phyloP scores from a whole-genome alignment of 305 asterid species.

The Nicotiana rustica region DNA sequence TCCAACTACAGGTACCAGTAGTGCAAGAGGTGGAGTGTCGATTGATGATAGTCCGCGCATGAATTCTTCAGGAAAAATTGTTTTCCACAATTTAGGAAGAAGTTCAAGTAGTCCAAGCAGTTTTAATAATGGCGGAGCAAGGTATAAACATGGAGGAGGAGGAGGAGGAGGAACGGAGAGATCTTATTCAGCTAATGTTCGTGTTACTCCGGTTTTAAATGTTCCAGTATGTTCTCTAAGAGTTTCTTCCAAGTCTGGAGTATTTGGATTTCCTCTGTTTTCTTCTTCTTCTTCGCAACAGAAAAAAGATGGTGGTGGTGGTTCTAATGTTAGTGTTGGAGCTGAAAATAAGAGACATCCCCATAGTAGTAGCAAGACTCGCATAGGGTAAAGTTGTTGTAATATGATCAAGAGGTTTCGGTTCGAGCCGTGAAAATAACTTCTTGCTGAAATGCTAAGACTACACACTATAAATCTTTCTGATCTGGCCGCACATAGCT shows the following conservation, averaged over 20 bases:
- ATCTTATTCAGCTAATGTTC: constrained; percentile 89
- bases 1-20: constrained; percentile 33
- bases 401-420: no score
- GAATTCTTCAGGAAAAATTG: constrained; percentile 89
- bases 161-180: constrained; percentile 73
- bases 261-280: constrained; percentile 73
- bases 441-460: no score
- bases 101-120: constrained; percentile 90
- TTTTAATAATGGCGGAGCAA: constrained; percentile 57
- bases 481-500: no score
- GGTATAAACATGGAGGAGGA: constrained; percentile 53
- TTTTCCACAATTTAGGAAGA: constrained; percentile 81
- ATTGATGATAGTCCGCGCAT: constrained; percentile 82
- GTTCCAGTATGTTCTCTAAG: constrained; percentile 89
- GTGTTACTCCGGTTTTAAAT: constrained; percentile 85
- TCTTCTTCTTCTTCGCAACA: constrained; percentile 56
- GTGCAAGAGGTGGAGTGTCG: constrained; percentile 48
- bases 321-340: background rate
- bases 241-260: constrained; percentile 71
- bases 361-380: constrained; percentile 25
- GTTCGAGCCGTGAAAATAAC: no score
- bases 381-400: no score
- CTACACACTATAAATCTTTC: no score
- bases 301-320: constrained; percentile 52
- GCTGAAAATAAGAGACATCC: constrained; percentile 47